Evolutionary conservation across 2,329 filamentous ascomycete species (phyloP).

Genomic region (Xylariales sp.): DNA sequence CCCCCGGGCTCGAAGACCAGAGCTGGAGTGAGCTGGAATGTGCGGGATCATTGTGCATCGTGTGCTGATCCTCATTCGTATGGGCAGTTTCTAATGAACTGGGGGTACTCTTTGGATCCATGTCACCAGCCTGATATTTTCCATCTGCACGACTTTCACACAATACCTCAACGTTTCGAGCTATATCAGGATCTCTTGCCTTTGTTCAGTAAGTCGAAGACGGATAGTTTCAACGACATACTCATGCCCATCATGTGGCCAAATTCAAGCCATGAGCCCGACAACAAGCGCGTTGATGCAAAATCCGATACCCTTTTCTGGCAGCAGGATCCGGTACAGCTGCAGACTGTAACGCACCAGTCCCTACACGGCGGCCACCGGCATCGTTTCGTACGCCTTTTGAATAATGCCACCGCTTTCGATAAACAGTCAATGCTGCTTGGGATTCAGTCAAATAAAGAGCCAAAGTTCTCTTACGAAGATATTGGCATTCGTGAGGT

Average conservation of each 20-base stretch:
- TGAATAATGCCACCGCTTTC: constrained; percentile 50
- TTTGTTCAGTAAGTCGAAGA: constrained; percentile 71
- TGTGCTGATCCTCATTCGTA: constrained; percentile 62
- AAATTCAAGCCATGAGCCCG: constrained; percentile 44
- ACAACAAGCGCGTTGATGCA: constrained; percentile 46
- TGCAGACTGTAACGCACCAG: constrained; percentile 42
- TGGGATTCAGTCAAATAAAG: constrained; percentile 32
- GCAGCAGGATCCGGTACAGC: constrained; percentile 65
- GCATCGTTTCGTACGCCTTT: constrained; percentile 66
- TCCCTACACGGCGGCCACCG: constrained; percentile 63
- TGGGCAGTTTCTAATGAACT: constrained; percentile 62
- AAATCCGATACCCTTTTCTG: constrained; percentile 68
- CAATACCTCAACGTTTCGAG: constrained; percentile 57
- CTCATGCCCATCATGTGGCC: constrained; percentile 58
- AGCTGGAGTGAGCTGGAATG: constrained; percentile 57
- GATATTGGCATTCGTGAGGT: constrained; percentile 48
- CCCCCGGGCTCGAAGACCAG: constrained; percentile 57
- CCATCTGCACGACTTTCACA: constrained; percentile 68
- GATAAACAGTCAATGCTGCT: constrained; percentile 54
- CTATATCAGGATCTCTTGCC: constrained; percentile 64
- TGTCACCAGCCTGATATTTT: constrained; percentile 76
- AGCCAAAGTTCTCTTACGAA: constrained; percentile 49
- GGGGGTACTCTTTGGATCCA: constrained; percentile 59
- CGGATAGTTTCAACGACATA: constrained; percentile 70
- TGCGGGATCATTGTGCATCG: constrained; percentile 56